phyloP scores from a whole-genome alignment of 345 rosid genomes.

The Bruguiera sexangula region DNA sequence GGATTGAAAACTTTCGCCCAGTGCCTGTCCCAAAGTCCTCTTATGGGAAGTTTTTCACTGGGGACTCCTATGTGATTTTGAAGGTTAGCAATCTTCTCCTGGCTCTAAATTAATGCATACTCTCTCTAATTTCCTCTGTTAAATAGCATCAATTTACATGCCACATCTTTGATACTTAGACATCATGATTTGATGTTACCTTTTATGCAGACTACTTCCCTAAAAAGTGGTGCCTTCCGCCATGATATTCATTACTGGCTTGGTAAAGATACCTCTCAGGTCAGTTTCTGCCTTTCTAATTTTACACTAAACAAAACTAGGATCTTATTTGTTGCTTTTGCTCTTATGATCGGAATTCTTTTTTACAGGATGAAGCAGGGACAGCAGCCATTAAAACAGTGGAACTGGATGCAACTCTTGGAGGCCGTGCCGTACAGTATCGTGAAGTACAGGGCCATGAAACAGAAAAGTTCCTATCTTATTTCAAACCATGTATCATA shows the following conservation, averaged over 20 bases:
- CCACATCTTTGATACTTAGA: neutral
- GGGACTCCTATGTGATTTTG: conserved; percentile 90
- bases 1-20: conserved; percentile 85
- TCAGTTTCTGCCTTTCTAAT: conserved; percentile 16
- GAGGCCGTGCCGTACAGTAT: conserved; percentile 98
- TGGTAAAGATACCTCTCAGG: conserved; percentile 89
- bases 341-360: conserved; percentile 21
- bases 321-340: neutral
- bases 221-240: conserved; percentile 67
- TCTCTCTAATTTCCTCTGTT: neutral
- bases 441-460: conserved; percentile 97
- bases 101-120: neutral
- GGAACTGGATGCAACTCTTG: conserved; percentile 97
- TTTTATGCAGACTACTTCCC: conserved; percentile 59
- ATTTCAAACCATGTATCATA: conserved; percentile 95
- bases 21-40: conserved; percentile 62
- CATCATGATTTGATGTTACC: neutral
- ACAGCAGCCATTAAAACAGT: conserved; percentile 83
- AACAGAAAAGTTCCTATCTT: conserved; percentile 87
- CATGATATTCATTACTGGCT: conserved; percentile 94
- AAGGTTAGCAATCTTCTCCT: conserved; percentile 48
- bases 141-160: too few relatives aligned
- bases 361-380: conserved; percentile 92
- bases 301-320: neutral
- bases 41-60: conserved; percentile 81